These are phyloP conservation scores for Colletotrichum brevisporum DNA, from an alignment of 2,329 filamentous ascomycete genomes.

Conservation along the genomic window DNA sequence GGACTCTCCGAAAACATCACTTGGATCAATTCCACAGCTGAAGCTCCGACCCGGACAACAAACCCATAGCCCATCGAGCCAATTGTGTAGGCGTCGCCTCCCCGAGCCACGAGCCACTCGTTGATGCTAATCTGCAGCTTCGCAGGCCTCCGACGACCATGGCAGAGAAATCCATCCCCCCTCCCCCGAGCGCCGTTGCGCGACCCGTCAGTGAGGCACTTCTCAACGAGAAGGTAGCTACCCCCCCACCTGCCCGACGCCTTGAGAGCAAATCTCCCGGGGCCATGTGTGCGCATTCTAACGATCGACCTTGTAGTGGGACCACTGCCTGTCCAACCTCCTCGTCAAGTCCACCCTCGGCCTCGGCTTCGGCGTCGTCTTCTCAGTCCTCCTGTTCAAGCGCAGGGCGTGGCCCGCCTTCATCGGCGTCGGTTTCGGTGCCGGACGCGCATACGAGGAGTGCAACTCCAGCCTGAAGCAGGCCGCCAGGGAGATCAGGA, in stretches of 20 bases:
- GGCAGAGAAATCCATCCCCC: conserved; percentile 68
- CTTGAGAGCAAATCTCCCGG: conserved; percentile 1
- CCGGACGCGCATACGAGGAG: conserved; percentile 97
- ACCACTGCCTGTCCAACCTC: conserved; percentile 96
- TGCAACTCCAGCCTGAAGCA: conserved; percentile 86
- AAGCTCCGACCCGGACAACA: conserved; percentile 35
- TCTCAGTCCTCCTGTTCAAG: conserved; percentile 98
- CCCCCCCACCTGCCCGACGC: conserved; percentile 16
- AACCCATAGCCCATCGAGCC: conserved; percentile 36
- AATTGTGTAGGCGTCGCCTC: conserved; percentile 34
- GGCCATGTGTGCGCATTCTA: not conserved
- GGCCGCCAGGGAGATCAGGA: conserved; percentile 71
- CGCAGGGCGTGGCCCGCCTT: conserved; percentile 98
- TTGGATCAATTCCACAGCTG: conserved; percentile 35
- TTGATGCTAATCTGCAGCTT: conserved; percentile 43
- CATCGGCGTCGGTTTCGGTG: conserved; percentile 93
- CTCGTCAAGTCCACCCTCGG: conserved; percentile 97
- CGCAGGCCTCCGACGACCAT: conserved; percentile 54
- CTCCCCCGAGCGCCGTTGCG: conserved; percentile 75
- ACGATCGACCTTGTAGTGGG: conserved; percentile 77
- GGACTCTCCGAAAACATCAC: conserved; percentile 45
- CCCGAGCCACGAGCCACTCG: conserved; percentile 24
- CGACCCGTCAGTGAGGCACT: conserved; percentile 97
- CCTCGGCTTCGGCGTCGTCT: conserved; percentile 97
- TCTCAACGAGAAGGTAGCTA: conserved; percentile 93